These are phyloP conservation scores for Gentiana straminea DNA, from an alignment of 257 asterid genomes.

Conservation along the genomic window DNA sequence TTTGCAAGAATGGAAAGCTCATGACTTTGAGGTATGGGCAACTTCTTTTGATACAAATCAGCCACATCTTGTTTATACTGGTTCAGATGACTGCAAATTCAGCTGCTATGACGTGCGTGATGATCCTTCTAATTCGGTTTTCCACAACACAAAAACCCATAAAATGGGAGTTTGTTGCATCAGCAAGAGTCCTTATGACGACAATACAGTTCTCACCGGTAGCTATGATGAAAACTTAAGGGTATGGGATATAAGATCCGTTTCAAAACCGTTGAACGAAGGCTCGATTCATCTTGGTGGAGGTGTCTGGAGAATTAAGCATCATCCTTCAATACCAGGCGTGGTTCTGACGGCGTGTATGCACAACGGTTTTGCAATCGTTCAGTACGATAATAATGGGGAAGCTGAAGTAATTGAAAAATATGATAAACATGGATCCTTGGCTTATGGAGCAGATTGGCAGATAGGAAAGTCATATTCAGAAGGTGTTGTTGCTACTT, in stretches of 20 bases:
- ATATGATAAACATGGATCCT: constrained; percentile 54
- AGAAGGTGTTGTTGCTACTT: constrained; percentile 54
- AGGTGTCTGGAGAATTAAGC: constrained; percentile 94
- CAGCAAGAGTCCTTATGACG: constrained; percentile 58
- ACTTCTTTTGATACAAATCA: constrained; percentile 73
- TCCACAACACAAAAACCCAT: constrained; percentile 55
- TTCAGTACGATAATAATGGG: constrained; percentile 25
- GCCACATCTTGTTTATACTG: constrained; percentile 69
- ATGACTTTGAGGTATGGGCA: constrained; percentile 84
- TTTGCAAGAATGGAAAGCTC: constrained; percentile 72
- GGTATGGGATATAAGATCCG: constrained; percentile 81
- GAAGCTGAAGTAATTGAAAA: constrained; percentile 40
- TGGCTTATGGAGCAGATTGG: constrained; percentile 98
- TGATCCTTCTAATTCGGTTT: constrained; percentile 43
- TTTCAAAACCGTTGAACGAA: constrained; percentile 41
- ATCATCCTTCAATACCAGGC: constrained; percentile 50
- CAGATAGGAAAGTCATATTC: constrained; percentile 37
- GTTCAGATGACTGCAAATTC: constrained; percentile 90
- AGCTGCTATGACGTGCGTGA: constrained; percentile 86
- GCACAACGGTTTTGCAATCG: constrained; percentile 85
- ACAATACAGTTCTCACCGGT: constrained; percentile 60
- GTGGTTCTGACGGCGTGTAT: constrained; percentile 73
- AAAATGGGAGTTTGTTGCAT: constrained; percentile 85
- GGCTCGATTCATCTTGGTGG: constrained; percentile 55
- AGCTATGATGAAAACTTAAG: constrained; percentile 79